Evolutionary conservation across 2,329 filamentous ascomycete genomes (phyloP).

Genomic region (Hypoxylon sp.): DNA sequence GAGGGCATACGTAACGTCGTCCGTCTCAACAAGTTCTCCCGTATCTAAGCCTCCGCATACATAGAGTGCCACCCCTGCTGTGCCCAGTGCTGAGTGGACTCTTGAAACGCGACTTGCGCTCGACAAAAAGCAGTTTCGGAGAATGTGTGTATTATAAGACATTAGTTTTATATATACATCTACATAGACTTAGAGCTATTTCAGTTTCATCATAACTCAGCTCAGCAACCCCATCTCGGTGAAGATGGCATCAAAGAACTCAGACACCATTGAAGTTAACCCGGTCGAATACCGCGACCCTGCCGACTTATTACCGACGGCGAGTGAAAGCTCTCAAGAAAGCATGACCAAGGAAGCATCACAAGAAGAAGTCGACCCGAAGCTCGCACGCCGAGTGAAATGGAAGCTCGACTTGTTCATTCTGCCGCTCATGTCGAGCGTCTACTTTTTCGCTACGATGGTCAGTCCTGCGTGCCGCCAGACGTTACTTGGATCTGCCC

Average conservation of each 20-base stretch:
- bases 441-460: conserved; percentile 47
- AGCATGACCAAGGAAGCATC: conserved; percentile 22
- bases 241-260: conserved; percentile 32
- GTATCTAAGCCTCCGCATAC: conserved; percentile 32
- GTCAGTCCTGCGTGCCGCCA: conserved; percentile 20
- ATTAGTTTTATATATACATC: conserved; percentile 6
- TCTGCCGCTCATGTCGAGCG: conserved; percentile 42
- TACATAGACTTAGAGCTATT: conserved; percentile 3
- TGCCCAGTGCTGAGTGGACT: conserved; percentile 17
- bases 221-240: conserved; percentile 3
- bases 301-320: conserved; percentile 11
- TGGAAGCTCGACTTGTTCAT: conserved; percentile 47
- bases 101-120: conserved; percentile 34
- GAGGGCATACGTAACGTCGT: conserved; percentile 18
- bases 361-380: conserved; percentile 34
- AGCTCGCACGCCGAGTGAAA: conserved; percentile 39
- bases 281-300: conserved; percentile 33
- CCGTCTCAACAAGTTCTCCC: neutral
- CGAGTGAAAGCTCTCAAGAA: conserved; percentile 18
- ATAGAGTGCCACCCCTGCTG: conserved; percentile 31
- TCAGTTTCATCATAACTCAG: conserved; percentile 9
- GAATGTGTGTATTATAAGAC: conserved; percentile 27
- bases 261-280: conserved; percentile 18
- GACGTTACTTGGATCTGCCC: neutral
- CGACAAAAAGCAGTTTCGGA: conserved; percentile 12